phyloP scores from a whole-genome alignment of 257 asterid genomes.

The Gentiana dahurica region DNA sequence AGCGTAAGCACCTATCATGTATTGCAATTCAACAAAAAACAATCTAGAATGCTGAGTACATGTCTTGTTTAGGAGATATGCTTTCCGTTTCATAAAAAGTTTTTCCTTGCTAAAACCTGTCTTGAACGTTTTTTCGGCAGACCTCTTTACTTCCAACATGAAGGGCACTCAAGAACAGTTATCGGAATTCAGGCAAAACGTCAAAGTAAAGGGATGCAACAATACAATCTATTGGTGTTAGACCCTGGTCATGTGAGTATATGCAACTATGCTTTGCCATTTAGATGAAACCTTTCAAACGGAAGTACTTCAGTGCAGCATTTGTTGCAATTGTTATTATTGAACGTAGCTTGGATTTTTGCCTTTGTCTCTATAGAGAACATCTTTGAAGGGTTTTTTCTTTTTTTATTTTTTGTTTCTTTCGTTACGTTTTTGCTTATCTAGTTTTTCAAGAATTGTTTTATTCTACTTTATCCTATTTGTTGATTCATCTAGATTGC shows the following conservation, averaged over 20 bases:
- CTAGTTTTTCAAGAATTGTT: neutral
- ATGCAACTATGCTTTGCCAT: constrained; percentile 2
- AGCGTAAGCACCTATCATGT: constrained; percentile 44
- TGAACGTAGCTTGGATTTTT: too few relatives aligned
- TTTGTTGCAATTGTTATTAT: too few relatives aligned
- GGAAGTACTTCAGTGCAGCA: too few relatives aligned
- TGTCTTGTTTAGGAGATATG: neutral
- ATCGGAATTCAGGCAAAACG: constrained; percentile 73
- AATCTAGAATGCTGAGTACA: neutral
- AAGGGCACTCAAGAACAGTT: constrained; percentile 92
- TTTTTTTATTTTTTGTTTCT: too few relatives aligned
- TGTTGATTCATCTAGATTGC: too few relatives aligned
- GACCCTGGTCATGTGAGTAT: constrained; percentile 80
- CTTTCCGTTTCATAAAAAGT: neutral
- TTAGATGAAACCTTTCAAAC: neutral
- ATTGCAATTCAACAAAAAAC: neutral
- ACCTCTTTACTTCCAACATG: constrained; percentile 92
- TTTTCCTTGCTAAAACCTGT: neutral
- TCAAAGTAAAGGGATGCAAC: constrained; percentile 41
- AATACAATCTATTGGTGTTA: constrained; percentile 55
- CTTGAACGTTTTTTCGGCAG: constrained; percentile 29
- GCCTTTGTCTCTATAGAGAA: too few relatives aligned
- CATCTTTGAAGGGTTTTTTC: too few relatives aligned
- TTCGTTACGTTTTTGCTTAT: too few relatives aligned
- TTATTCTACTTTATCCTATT: neutral